These are phyloP conservation scores for Aureobasidium sp. DNA, from an alignment of 2,329 filamentous ascomycete genomes.

Conservation along the genomic window DNA sequence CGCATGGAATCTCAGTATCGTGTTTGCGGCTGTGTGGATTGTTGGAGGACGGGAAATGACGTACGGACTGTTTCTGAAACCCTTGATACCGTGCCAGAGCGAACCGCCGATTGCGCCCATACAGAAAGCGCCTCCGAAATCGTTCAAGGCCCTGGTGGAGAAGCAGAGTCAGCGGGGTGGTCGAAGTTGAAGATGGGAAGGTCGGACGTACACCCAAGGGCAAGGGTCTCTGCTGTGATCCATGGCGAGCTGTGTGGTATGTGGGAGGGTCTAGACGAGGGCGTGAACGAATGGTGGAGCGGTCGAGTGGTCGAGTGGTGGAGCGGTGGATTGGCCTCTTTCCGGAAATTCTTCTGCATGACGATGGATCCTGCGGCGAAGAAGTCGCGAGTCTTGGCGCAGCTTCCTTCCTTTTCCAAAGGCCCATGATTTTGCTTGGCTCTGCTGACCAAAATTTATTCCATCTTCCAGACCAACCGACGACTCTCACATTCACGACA, in stretches of 20 bases:
- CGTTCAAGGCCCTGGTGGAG: constrained; percentile 62
- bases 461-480: no score
- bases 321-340: no score
- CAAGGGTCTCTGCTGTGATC: constrained; percentile 97
- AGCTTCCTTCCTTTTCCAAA: no score
- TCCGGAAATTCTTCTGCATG: neutral
- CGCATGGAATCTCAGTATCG: neutral
- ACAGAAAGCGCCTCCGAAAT: constrained; percentile 93
- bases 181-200: no score
- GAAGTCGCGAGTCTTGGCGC: neutral
- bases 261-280: neutral
- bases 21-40: neutral
- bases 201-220: constrained; percentile 55
- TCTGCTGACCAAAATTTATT: no score
- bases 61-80: constrained; percentile 48
- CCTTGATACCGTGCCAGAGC: constrained; percentile 96
- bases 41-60: neutral
- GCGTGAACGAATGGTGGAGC: neutral
- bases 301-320: neutral
- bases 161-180: neutral
- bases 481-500: neutral
- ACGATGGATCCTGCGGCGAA: neutral
- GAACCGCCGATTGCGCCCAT: constrained; percentile 46
- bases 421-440: constrained; percentile 10
- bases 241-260: constrained; percentile 40